phyloP scores from a whole-genome alignment of 75 land plant species.

The Picea glauca region DNA sequence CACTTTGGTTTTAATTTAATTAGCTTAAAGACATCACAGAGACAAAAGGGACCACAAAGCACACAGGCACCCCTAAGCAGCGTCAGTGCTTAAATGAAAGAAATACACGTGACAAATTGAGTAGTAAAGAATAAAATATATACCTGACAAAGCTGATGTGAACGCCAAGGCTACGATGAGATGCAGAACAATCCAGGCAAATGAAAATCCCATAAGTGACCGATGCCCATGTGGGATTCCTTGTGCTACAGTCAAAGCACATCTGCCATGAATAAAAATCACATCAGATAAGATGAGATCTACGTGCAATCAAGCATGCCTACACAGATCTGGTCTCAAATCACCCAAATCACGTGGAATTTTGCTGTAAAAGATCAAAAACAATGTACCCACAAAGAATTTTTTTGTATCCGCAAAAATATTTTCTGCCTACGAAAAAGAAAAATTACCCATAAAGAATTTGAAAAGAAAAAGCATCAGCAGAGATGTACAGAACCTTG shows the following conservation, averaged over 20 bases:
- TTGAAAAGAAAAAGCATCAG: neutral
- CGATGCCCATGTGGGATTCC: constrained; percentile 96
- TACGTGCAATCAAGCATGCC: neutral
- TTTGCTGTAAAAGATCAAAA: neutral
- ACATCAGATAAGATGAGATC: constrained; percentile 1
- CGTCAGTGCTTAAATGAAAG: no score
- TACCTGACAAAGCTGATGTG: constrained; percentile 90
- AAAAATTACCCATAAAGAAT: neutral
- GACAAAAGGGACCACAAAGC: no score
- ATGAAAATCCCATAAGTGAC: constrained; percentile 89
- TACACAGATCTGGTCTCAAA: constrained; percentile 5
- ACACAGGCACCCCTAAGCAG: no score
- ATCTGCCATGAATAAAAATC: constrained; percentile 28
- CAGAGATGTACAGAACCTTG: constrained; percentile 43
- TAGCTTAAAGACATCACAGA: no score
- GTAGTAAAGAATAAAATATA: neutral
- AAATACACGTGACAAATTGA: no score
- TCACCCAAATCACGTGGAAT: neutral
- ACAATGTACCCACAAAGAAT: neutral
- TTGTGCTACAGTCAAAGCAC: constrained; percentile 87
- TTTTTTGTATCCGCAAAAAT: no score
- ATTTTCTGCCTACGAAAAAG: no score
- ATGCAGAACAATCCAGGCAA: constrained; percentile 88
- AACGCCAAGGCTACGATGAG: constrained; percentile 82
- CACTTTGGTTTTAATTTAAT: no score